Conservation (phyloP, 192 early-diverging fungal species). For the Backusella parvicylindrica region DNA sequence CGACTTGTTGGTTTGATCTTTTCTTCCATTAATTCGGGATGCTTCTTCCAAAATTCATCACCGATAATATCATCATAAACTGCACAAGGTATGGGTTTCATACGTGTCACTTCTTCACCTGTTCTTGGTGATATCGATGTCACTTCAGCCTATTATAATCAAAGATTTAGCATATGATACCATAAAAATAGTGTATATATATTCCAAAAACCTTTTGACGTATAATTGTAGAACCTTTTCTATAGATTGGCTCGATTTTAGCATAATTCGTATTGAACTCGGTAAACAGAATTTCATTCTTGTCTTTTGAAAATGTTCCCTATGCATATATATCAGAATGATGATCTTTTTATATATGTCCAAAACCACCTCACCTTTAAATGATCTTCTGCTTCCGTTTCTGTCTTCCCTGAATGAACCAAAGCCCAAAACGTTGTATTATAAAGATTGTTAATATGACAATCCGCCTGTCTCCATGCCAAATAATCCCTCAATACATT, state of each 20-base stretch:
- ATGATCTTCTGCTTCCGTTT: conserved; percentile 69
- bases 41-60: conserved; percentile 67
- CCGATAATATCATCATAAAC: conserved; percentile 73
- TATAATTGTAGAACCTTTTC: conserved; percentile 83
- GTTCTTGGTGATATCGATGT: conserved; percentile 13
- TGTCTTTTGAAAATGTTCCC: conserved; percentile 83
- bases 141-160: conserved; percentile 23
- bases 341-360: too few relatives aligned
- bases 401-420: conserved; percentile 69
- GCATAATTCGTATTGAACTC: conserved; percentile 90
- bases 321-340: conserved; percentile 37
- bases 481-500: conserved; percentile 89
- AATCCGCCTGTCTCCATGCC: conserved; percentile 93
- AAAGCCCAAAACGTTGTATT: conserved; percentile 95
- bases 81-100: conserved; percentile 50
- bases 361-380: conserved; percentile 71
- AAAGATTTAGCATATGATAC: too few relatives aligned
- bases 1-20: not conserved
- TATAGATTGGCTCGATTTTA: conserved; percentile 73
- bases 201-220: conserved; percentile 49
- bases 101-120: conserved; percentile 36
- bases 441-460: conserved; percentile 90
- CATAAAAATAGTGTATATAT: not conserved
- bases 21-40: conserved; percentile 27
- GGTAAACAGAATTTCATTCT: conserved; percentile 89